Evolutionary conservation across 2,329 filamentous ascomycete genomes (phyloP), one percentile per base, ranked within the genome.

Genomic region (Fusarium ambrosium): DNA sequence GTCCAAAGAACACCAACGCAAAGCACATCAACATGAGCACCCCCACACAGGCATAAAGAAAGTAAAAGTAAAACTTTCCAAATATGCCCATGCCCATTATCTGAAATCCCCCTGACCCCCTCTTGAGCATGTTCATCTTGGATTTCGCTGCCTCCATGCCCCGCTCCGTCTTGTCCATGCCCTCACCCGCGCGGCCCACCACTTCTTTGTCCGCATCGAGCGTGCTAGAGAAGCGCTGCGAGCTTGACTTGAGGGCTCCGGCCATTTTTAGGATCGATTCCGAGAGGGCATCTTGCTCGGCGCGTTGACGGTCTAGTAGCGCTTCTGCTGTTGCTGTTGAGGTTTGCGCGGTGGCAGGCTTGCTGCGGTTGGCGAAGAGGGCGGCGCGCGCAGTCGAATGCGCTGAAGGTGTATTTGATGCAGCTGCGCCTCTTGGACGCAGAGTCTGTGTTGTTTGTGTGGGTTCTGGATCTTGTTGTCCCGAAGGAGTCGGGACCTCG

Each of bases 21-120:
- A 98, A 85, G 20, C 95, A 89, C 29, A 91, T 84, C n/a, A 97
- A 78, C 92, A 95, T 96, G 72, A 98, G 82, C 34, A 90, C 94
- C 78, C 92, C 93, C 59, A 98, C 95, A 88, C 94, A 93, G 43
- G 87, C 92, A 86, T 97, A 98, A 70, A 98, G 86, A 84, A 53
- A 53, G 48, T 53, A 53, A 1, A 32, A 53, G 10, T 53, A 53
- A 53, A 53, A 53, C 48, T 53, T 53, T 32, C 48, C 48, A 32
- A 53, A 53, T 29, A 96, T 87, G 86, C 97, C 90, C 62, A 95
- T 86, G 7, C 93, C 95, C 91, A 90, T 95, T 93, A 93, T 97
- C 0, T 95, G 95, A 81, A 93, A 92, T 4, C 95, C 95, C 85
- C 98, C 96, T 18, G 93, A 95, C 91, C 97, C 95, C 62, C 89